Evolutionary conservation across 306 rosid species (phyloP).

Genomic region (Quercus agrifolia): DNA sequence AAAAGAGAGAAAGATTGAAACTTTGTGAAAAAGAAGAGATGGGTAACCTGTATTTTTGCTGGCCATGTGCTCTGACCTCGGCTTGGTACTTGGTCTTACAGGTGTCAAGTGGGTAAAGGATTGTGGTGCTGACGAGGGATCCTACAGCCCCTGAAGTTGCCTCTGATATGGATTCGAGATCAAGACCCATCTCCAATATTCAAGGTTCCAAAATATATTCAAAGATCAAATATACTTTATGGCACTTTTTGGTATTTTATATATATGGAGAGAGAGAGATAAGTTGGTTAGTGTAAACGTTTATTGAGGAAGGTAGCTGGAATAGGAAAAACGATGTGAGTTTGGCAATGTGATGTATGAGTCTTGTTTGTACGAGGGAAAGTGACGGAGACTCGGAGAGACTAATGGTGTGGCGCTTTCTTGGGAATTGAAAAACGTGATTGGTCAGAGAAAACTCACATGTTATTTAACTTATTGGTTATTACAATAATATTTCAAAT

Average conservation of each 20-base stretch:
- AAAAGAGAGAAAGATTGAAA: neutral
- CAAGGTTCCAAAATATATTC: neutral
- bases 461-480: neutral
- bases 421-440: constrained; percentile 22
- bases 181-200: constrained; percentile 48
- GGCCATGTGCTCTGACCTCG: constrained; percentile 69
- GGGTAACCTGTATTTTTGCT: constrained; percentile 62
- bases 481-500: too few species aligned
- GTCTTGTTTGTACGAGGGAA: neutral
- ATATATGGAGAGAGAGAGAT: neutral
- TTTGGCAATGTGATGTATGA: neutral
- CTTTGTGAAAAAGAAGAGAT: neutral
- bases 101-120: constrained; percentile 92
- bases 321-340: neutral
- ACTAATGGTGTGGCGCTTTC: constrained; percentile 17
- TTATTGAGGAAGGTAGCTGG: neutral
- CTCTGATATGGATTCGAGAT: constrained; percentile 92
- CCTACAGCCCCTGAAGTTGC: constrained; percentile 99
- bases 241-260: neutral
- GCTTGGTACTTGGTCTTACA: constrained; percentile 97
- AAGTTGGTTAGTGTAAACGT: neutral
- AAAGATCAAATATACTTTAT: neutral
- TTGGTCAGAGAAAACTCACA: too few species aligned
- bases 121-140: constrained; percentile 84
- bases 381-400: neutral